Evolutionary conservation across 1,284 basidiomycete species (phyloP), one percentile per base, ranked within the genome.

Genomic region (Sporisorium reilianum): DNA sequence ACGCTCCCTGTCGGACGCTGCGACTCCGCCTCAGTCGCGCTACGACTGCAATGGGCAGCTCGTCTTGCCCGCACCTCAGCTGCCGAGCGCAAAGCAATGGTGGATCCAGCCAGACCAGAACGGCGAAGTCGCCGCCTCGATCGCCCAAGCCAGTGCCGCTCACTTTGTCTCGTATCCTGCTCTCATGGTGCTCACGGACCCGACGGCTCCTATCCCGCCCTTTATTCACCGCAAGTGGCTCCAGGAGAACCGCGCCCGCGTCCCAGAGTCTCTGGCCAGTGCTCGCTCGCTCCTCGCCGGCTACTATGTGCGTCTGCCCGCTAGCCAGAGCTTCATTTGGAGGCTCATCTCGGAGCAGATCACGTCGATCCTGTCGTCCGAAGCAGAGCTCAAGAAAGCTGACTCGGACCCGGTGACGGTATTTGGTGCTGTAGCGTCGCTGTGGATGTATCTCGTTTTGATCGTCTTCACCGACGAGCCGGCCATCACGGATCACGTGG

Each of bases 161-260:
- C 79, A 80, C 54, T 77, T 81, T 50, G 77, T 77, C 42, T 70
- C 78, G 20, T 80, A 80, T 41, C 79, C 80, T 5, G 65, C 77
- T n/a, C 56, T 81, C 34, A 75, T 81, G 66, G 80, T 79, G 12
- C 67, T 81, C 12, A 78, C 79, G 12, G 80, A 81, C 52, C 75
- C 80, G 7, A 75, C 79, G 2, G 60, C 79, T 3, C 80, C 79
- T 5, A 77, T 79, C n/a, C 80, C 80, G 12, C 79, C 80, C 1
- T 70, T 79, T 36, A 74, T 81, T 20, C 76, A 80, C 44, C 74
- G 80, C 57, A 69, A 74, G n/a, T 81, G 80, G 80, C 66, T 81
- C n/a, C 75, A 78, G 25, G 65, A 73, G 55, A 59, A 71, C 12
- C 77, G 80, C 20, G 54, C 59, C 12, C 49, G 53, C 2, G 61